phyloP scores from a whole-genome alignment of 495 filamentous ascomycete genomes.

The Talaromyces nanjingensis region DNA sequence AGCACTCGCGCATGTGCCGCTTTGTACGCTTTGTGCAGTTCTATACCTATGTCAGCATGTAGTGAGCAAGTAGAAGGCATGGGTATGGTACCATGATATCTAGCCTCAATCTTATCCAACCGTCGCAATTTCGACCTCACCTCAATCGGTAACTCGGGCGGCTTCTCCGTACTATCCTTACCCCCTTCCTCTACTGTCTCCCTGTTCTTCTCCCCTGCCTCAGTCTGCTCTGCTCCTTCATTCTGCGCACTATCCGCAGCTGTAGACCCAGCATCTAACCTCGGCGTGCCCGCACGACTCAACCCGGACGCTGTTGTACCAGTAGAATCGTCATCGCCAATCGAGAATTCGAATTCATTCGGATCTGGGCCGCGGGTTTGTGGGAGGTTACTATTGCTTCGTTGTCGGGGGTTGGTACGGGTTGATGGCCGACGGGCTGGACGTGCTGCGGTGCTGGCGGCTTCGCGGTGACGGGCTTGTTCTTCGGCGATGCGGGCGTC shows the following conservation, averaged over 20 bases:
- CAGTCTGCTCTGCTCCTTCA: background rate
- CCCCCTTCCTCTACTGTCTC: conserved; percentile 11
- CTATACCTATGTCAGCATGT: conserved; percentile 31
- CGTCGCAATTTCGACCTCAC: conserved; percentile 56
- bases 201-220: conserved; percentile 11
- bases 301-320: conserved; percentile 15
- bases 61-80: conserved; percentile 6
- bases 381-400: conserved; percentile 40
- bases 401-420: conserved; percentile 32
- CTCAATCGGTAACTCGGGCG: conserved; percentile 65
- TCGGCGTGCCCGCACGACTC: conserved; percentile 49
- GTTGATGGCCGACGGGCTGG: conserved; percentile 44
- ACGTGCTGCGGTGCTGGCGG: conserved; percentile 21
- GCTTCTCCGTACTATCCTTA: conserved; percentile 11
- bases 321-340: conserved; percentile 63
- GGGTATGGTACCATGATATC: conserved; percentile 66
- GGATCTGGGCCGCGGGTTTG: conserved; percentile 57
- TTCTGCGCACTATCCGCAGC: background rate
- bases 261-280: conserved; percentile 21
- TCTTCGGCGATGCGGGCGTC: conserved; percentile 84
- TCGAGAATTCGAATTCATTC: conserved; percentile 75
- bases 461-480: conserved; percentile 61
- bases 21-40: conserved; percentile 84
- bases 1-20: conserved; percentile 78
- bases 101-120: conserved; percentile 78